Conservation (phyloP, 2,329 filamentous ascomycete species). For the Beauveria medogensis region DNA sequence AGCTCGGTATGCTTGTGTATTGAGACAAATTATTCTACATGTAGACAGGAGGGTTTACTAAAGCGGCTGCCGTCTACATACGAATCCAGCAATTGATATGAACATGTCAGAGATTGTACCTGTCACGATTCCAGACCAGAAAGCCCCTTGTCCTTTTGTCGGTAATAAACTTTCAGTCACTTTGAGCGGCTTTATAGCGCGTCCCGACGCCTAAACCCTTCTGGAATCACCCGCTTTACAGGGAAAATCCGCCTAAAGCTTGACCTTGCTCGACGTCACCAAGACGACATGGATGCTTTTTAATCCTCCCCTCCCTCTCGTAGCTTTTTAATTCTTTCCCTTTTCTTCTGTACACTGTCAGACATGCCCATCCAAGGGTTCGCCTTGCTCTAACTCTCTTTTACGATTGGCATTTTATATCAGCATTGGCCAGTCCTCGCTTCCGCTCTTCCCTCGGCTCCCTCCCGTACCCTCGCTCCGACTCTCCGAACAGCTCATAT, state of each 20-base stretch:
- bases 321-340: background rate
- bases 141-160: no score
- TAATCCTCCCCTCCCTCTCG: background rate
- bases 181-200: background rate
- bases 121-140: no score
- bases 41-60: no score
- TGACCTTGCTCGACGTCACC: constrained; percentile 7
- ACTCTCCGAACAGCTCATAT: background rate
- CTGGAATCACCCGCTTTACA: background rate
- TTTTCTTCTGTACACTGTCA: background rate
- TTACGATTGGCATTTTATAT: background rate
- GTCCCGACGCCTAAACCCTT: background rate
- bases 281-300: background rate
- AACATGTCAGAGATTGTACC: no score
- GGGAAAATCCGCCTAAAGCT: background rate
- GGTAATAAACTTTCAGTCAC: background rate
- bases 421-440: background rate
- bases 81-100: no score
- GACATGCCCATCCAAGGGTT: background rate
- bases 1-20: no score
- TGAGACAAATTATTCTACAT: no score
- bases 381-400: background rate
- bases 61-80: no score
- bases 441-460: background rate
- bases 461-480: no score